phyloP scores from a whole-genome alignment of 2,329 filamentous ascomycete species.

The Hypoxylon sp. region DNA sequence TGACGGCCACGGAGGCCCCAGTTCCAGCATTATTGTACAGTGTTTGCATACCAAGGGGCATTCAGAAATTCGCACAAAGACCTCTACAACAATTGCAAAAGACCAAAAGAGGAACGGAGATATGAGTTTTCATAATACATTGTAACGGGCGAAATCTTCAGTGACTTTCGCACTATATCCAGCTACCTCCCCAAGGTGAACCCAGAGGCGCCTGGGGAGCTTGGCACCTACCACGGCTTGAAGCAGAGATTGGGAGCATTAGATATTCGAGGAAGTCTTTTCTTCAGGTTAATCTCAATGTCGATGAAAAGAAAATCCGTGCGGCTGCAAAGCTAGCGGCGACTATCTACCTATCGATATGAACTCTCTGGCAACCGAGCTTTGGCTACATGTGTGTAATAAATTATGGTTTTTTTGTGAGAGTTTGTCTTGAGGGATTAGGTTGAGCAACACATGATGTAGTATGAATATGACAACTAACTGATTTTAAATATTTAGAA shows the following conservation, averaged over 20 bases:
- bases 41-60: slow-evolving; percentile 30
- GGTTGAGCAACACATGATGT: background rate
- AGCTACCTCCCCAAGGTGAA: too few relatives aligned
- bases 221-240: too few relatives aligned
- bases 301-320: too few relatives aligned
- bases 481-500: too few relatives aligned
- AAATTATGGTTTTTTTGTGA: background rate
- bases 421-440: background rate
- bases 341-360: background rate
- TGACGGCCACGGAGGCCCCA: slow-evolving; percentile 30
- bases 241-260: slow-evolving; percentile 22
- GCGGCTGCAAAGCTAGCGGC: slow-evolving; percentile 1
- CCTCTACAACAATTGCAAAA: slow-evolving; percentile 13
- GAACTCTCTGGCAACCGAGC: background rate
- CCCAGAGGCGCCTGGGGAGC: too few relatives aligned
- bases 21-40: slow-evolving; percentile 32
- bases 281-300: slow-evolving; percentile 19
- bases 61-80: slow-evolving; percentile 11
- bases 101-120: slow-evolving; percentile 17
- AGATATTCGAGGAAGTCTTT: slow-evolving; percentile 21
- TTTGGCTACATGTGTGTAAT: slow-evolving; percentile 2
- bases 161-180: too few relatives aligned
- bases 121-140: slow-evolving; percentile 25
- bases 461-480: too few relatives aligned
- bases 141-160: slow-evolving; percentile 14